These are phyloP conservation scores for Pseudocercospora macadamiae DNA, from an alignment of 2,329 filamentous ascomycete species.

Conservation along the genomic window DNA sequence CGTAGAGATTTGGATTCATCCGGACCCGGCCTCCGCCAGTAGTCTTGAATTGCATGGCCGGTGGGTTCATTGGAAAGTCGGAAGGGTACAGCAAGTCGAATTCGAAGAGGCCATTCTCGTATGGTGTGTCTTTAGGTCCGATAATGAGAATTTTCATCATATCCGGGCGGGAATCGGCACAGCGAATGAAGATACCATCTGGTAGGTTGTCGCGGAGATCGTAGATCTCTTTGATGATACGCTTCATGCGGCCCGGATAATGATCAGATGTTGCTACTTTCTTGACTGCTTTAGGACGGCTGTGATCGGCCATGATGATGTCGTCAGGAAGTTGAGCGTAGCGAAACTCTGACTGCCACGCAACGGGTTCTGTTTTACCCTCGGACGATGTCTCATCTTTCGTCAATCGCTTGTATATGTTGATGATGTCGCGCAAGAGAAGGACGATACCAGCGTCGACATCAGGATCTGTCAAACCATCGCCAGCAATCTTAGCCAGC, in stretches of 20 bases:
- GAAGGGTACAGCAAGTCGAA: conserved; percentile 57
- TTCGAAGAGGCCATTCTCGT: conserved; percentile 62
- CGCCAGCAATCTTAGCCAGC: neutral
- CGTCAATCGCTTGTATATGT: neutral
- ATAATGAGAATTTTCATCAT: conserved; percentile 61
- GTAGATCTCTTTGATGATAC: neutral
- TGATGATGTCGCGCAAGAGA: neutral
- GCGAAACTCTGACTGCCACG: neutral
- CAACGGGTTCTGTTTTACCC: neutral
- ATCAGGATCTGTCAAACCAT: neutral
- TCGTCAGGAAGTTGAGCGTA: neutral
- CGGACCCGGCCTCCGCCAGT: conserved; percentile 49
- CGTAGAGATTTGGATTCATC: conserved; percentile 66
- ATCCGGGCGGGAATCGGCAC: conserved; percentile 60
- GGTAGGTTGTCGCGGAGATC: neutral
- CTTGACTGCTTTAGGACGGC: neutral
- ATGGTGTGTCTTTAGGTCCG: conserved; percentile 61
- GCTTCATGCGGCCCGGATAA: neutral
- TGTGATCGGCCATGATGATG: neutral
- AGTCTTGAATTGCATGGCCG: conserved; percentile 58
- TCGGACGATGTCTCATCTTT: neutral
- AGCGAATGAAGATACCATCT: conserved; percentile 55
- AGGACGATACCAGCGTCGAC: neutral
- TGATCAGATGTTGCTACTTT: neutral
- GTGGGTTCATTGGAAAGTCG: conserved; percentile 54